Evolutionary conservation across 345 rosid species (phyloP).

Genomic region (Eucalyptus caleyi): DNA sequence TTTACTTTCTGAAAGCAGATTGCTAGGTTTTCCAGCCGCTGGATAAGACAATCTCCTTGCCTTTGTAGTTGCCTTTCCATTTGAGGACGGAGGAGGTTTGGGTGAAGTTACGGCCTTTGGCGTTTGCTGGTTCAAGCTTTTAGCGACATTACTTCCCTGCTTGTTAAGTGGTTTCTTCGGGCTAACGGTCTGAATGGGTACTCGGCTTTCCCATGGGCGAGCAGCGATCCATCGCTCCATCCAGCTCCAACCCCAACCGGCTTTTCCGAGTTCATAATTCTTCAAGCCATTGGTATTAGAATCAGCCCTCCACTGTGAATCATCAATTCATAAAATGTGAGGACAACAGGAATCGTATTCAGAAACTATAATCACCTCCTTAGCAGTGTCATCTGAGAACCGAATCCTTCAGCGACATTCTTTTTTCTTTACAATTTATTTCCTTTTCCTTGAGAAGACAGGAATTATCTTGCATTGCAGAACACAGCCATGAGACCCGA

Average conservation of each 20-base stretch:
- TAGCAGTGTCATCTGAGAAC: not conserved
- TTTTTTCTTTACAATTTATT: not conserved
- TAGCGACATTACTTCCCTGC: constrained; percentile 25
- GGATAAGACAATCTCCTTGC: constrained; percentile 69
- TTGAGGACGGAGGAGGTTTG: constrained; percentile 24
- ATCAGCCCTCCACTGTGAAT: constrained; percentile 75
- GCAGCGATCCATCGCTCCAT: constrained; percentile 88
- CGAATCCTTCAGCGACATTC: not conserved
- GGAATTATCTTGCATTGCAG: not conserved
- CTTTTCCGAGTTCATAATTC: constrained; percentile 53
- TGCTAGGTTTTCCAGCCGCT: constrained; percentile 23
- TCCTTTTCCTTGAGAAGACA: not conserved
- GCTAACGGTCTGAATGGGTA: constrained; percentile 18
- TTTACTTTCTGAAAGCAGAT: not conserved
- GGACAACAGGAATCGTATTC: not conserved
- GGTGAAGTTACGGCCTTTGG: constrained; percentile 33
- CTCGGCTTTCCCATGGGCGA: constrained; percentile 89
- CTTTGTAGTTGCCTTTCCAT: constrained; percentile 22
- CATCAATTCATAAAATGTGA: not conserved
- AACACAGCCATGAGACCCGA: not conserved
- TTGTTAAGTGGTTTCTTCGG: constrained; percentile 42
- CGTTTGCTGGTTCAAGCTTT: constrained; percentile 28
- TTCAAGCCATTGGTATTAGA: constrained; percentile 30
- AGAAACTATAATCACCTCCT: not conserved
- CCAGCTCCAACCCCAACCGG: constrained; percentile 99